Evolutionary conservation across 108 stramenopile species (phyloP).

Genomic region (Nannochloropsis salina): DNA sequence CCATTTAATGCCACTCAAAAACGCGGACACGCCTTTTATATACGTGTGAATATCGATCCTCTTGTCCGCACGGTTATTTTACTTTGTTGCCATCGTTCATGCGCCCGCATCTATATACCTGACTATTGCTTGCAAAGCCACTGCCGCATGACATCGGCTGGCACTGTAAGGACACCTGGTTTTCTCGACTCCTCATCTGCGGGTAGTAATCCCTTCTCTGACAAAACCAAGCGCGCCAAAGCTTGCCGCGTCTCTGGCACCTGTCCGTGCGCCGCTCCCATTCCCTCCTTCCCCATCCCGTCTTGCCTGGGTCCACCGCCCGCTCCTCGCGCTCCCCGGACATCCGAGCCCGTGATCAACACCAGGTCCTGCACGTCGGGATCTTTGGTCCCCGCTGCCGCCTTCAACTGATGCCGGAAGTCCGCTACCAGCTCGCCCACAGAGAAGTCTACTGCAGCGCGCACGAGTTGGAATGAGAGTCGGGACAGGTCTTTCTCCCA

Average conservation of each 20-base stretch:
- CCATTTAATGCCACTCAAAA: too few relatives aligned
- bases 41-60: too few relatives aligned
- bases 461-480: background rate
- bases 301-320: background rate
- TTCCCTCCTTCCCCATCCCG: too few relatives aligned
- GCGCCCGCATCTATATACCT: background rate
- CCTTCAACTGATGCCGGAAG: background rate
- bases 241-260: background rate
- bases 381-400: background rate
- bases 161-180: background rate
- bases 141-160: background rate
- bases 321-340: background rate
- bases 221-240: background rate
- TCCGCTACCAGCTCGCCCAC: background rate
- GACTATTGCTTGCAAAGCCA: background rate
- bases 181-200: background rate
- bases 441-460: background rate
- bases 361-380: background rate
- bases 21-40: too few relatives aligned
- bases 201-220: background rate
- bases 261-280: background rate
- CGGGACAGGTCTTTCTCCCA: slow-evolving; percentile 8
- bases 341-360: background rate
- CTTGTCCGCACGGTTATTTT: background rate
- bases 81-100: background rate